Evolutionary conservation across 2,329 filamentous ascomycete species (phyloP), one percentile per base, ranked within the genome.

Genomic region (Paecilomyces niveus): DNA sequence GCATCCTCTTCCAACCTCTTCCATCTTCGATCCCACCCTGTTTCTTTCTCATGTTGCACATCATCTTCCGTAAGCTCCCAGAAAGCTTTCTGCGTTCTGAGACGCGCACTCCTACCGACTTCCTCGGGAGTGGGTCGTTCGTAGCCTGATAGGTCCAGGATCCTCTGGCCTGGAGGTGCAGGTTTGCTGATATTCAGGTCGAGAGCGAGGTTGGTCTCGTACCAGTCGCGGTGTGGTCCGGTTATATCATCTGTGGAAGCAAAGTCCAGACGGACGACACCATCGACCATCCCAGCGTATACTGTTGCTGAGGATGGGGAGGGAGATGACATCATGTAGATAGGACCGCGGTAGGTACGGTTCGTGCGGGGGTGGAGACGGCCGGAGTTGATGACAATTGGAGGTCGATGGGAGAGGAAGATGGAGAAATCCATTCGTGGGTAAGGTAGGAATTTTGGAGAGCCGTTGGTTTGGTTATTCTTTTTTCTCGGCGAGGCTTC

Each of bases 321-420:
- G 2, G 77, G 77, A 1, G 73, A 72, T 8, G 74, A 76, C 63
- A 80, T 72, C 13, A 71, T 72, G 60, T 79, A 79, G 22, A 80
- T 72, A 6, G 76, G 72, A 3, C 77, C 76, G 10, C 75, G 71
- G 66, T 80, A 79, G 5, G 70, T 63, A 18, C 62, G 65, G 51
- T 57, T 61, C 59, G 59, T 60, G 31, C 64, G 63, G 7, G 57
- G 45, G 29, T 61, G 64, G 22, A 54, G 33, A 26, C 50, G 59
- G 53, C 56, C 54, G n/a, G 56, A 57, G 58, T 58, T 59, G 15
- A 32, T 15, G 11, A 56, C 32, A 57, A 55, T 58, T 3, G 67
- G 65, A 0, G 68, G 64, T 11, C 62, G 64, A 21, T 72, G 63
- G 11, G 74, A 76, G 10, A 79, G 65, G 62, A 78, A 78, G 45